Evolutionary conservation across 805 yeast species (phyloP).

Genomic region (Ogataea trehaloabstinens): DNA sequence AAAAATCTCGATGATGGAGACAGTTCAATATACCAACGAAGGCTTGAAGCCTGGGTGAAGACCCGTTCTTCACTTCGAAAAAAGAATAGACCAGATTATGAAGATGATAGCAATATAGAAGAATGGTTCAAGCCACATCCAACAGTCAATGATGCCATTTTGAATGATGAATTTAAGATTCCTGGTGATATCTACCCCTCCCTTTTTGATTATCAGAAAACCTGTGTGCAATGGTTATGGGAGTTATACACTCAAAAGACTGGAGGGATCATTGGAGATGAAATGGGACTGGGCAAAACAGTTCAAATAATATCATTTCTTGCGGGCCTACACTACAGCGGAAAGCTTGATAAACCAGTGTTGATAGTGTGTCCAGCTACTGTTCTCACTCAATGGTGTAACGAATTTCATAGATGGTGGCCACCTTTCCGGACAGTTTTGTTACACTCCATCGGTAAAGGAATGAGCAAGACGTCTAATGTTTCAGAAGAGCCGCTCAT

Average conservation of each 20-base stretch:
- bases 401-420: conserved; percentile 97
- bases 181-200: conserved; percentile 92
- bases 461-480: conserved; percentile 48
- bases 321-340: conserved; percentile 87
- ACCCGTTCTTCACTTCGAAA: conserved; percentile 47
- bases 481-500: conserved; percentile 42
- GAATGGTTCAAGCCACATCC: conserved; percentile 86
- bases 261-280: conserved; percentile 97
- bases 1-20: conserved; percentile 78
- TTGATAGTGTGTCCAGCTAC: conserved; percentile 95
- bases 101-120: conserved; percentile 29
- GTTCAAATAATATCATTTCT: conserved; percentile 88
- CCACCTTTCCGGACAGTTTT: conserved; percentile 87
- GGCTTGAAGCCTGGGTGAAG: conserved; percentile 60
- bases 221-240: conserved; percentile 97
- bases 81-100: conserved; percentile 26
- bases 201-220: conserved; percentile 88
- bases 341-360: conserved; percentile 70
- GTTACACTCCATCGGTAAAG: conserved; percentile 89
- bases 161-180: conserved; percentile 66
- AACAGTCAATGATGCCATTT: conserved; percentile 63
- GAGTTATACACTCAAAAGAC: conserved; percentile 85
- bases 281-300: conserved; percentile 97
- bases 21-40: conserved; percentile 55
- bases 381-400: conserved; percentile 95